Evolutionary conservation across 768 basidiomycete species (phyloP), one percentile per base, ranked within the genome.

Genomic region (Podaxis mareebaensis): DNA sequence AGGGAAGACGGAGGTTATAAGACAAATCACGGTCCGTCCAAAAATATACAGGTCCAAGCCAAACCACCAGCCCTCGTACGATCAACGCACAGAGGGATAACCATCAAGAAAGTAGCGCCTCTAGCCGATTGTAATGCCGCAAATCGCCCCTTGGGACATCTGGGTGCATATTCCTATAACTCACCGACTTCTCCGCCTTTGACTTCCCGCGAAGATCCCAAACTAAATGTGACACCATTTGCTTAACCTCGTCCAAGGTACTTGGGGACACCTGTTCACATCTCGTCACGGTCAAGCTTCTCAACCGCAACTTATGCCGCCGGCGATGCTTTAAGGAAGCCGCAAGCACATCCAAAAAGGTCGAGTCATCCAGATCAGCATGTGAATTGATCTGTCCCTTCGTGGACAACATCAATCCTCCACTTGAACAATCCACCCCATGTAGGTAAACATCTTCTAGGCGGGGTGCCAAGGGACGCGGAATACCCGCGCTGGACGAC

Each of bases 341-440:
- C 20, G 71, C 66, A 15, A 78, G 68, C 3, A 80, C 78, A 44
- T 80, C 78, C 48, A 80, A 69, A 64, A 79, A 80, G 17, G 75
- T 70, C 8, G 78, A 79, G 64, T 80, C 78, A 64, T 79, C 79
- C 49, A 77, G 68, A 59, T 79, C 75, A 54, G 53, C 66, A 56
- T 76, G 69, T 1, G 76, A 78, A 64, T 80, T 76, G 38, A 74
- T 64, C 24, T 71, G 68, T 1, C 67, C 69, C 4, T 62, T 69
- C 22, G 69, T 66, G 8, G 74, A 73, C 26, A 78, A 70, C 79
- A 80, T 80, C 64, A 73, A 75, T 22, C 79, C 78, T 22, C 78
- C 79, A 51, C 74, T 71, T 39, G 75, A 76, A 53, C 77, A 79
- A 57, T 80, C 76, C 7, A 78, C 69, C 11, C 73, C 69, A 64